Base-by-base conservation (phyloP, 306 rosid genomes). In the Acacia melanoxylon region DNA sequence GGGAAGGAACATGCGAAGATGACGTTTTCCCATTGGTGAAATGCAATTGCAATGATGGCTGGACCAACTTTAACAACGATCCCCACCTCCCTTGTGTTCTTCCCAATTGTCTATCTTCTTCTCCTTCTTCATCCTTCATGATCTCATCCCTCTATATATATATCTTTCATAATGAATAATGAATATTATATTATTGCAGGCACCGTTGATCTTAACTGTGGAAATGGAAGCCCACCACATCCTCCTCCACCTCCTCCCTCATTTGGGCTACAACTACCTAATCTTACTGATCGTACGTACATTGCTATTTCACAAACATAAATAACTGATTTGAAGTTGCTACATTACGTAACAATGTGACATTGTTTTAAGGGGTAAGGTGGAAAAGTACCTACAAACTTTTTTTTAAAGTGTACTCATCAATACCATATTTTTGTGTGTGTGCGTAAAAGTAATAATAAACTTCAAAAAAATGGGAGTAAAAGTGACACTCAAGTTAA, bases 31-130 rank as follows among this genome's bases (percentile, higher is more conserved):
- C 45, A 2, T 68, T 72, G 11, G 85, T 78, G 49, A 11, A 6
- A 20, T 87, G 90, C 79, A 81, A 78, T 10, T 87, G 90, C 77
- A 73, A 75, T 5, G 10, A 80, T 63, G 90, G 86, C 29, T 87
- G 90, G 90, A 78, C 59, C 59, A 87, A 78, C 22, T 0, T 72
- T 19, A 35, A 11, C 9, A n/a, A 56, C 0, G 0, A 81, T 17
- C 2, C 44, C 51, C 70, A 27, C 59, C 0, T 7, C 12, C 71
- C 71, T 6, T 66, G 71, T 66, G 71, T 66, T 66, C 3, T 86
- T 77, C 89, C 89, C 19, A 86, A 86, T n/a, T 86, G 86, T 86
- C 8, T 51, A 5, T 27, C 33, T 13, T 3, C 19, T 13, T 25
- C 19, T n/a, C n/a, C n/a, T 13, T 19, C 24, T 19, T 52, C 10